These are phyloP conservation scores for Prunus kanzakura DNA, from an alignment of 306 rosid genomes.

Conservation along the genomic window DNA sequence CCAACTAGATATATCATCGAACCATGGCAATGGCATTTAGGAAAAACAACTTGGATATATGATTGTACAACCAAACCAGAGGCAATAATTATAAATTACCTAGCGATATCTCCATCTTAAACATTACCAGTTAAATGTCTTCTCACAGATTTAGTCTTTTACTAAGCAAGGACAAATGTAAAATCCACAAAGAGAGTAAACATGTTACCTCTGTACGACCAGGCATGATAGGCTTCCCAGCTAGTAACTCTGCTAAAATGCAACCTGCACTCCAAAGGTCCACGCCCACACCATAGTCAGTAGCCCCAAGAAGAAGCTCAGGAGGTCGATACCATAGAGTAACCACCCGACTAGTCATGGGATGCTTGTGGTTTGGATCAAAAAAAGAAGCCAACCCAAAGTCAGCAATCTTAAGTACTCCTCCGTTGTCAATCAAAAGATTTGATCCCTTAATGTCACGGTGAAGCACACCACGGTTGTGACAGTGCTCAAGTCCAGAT, in stretches of 20 bases:
- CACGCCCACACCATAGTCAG: slow-evolving; percentile 78
- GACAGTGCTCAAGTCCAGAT: slow-evolving; percentile 96
- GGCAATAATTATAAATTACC: background rate
- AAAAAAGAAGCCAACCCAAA: slow-evolving; percentile 84
- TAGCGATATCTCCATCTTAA: no score
- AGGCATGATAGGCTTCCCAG: slow-evolving; percentile 97
- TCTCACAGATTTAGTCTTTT: no score
- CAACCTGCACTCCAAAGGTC: slow-evolving; percentile 99
- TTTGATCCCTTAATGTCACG: slow-evolving; percentile 97
- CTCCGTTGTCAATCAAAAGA: slow-evolving; percentile 82
- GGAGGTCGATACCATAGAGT: slow-evolving; percentile 98
- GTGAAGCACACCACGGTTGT: slow-evolving; percentile 69
- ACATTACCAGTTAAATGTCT: no score
- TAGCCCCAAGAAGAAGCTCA: slow-evolving; percentile 93
- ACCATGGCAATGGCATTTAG: background rate
- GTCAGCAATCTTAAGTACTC: slow-evolving; percentile 86
- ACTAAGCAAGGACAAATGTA: no score
- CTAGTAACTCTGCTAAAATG: slow-evolving; percentile 88
- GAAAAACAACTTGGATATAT: background rate
- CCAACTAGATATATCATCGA: background rate
- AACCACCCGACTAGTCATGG: slow-evolving; percentile 95
- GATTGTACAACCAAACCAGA: background rate
- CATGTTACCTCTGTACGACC: slow-evolving; percentile 91
- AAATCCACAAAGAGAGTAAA: slow-evolving; percentile 7
- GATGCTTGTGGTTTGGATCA: slow-evolving; percentile 77